These are phyloP conservation scores for Parastagonospora avenae DNA, from an alignment of 2,329 filamentous ascomycete genomes.

Conservation along the genomic window DNA sequence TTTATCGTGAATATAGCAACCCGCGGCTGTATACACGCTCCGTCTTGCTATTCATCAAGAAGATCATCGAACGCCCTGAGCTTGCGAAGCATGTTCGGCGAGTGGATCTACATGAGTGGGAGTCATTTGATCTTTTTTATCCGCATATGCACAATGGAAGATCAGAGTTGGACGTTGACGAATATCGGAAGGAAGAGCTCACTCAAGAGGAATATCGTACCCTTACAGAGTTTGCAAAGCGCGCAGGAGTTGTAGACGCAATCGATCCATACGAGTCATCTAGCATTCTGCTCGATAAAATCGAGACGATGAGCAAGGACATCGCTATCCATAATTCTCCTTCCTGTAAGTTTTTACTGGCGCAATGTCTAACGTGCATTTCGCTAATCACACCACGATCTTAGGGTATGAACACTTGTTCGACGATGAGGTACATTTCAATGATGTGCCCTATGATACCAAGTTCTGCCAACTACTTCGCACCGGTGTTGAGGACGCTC, in stretches of 20 bases:
- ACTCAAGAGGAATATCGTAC: neutral
- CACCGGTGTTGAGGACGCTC: constrained; percentile 7
- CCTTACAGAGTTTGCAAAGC: constrained; percentile 9
- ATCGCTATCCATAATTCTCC: no score
- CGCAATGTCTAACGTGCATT: no score
- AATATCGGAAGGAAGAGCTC: neutral
- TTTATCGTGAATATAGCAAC: constrained; percentile 18
- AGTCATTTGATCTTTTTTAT: neutral
- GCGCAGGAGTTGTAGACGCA: constrained; percentile 8
- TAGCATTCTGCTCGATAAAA: constrained; percentile 5
- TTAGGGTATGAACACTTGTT: neutral
- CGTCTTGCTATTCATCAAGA: constrained; percentile 4
- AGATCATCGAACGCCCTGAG: constrained; percentile 5
- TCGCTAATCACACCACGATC: no score
- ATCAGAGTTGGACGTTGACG: neutral
- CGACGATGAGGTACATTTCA: neutral
- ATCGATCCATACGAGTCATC: constrained; percentile 7
- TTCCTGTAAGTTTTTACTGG: no score
- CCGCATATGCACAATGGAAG: neutral
- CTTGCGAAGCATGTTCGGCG: constrained; percentile 6
- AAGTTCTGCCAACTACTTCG: constrained; percentile 13
- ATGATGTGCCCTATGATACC: constrained; percentile 1
- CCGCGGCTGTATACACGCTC: neutral
- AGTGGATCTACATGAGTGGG: constrained; percentile 4
- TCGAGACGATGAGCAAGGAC: neutral